Evolutionary conservation across 352 stramenopile species (phyloP).

Genomic region (Pythium aristosporum): DNA sequence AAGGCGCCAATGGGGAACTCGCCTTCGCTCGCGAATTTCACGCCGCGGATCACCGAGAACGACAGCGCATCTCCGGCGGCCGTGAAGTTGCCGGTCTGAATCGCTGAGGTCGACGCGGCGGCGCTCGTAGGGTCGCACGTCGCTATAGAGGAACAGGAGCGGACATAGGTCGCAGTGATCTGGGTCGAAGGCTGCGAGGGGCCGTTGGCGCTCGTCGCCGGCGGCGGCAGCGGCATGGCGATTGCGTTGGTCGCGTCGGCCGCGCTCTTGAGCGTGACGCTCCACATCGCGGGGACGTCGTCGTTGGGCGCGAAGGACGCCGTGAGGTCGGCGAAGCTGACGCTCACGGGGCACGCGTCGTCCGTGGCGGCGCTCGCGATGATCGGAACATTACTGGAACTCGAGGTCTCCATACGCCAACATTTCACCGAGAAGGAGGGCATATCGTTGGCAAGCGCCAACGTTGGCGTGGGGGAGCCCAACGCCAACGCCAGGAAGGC

Average conservation of each 20-base stretch:
- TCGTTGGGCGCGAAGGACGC: constrained; percentile 36
- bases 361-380: background rate
- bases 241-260: constrained; percentile 39
- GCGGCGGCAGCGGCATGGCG: constrained; percentile 41
- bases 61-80: constrained; percentile 26
- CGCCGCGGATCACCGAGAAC: constrained; percentile 41
- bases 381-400: background rate
- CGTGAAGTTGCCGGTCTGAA: constrained; percentile 49
- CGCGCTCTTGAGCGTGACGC: constrained; percentile 27
- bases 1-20: constrained; percentile 49
- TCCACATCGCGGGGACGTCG: constrained; percentile 49
- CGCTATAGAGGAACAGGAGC: constrained; percentile 33
- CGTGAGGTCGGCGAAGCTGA: constrained; percentile 35
- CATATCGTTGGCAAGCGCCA: background rate
- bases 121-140: constrained; percentile 38
- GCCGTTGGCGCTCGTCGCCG: constrained; percentile 13
- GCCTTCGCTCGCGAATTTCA: constrained; percentile 37
- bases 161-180: constrained; percentile 48
- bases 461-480: background rate
- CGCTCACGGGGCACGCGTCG: constrained; percentile 20
- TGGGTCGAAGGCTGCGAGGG: constrained; percentile 12
- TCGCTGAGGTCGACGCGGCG: constrained; percentile 23
- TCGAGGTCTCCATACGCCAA: constrained; percentile 14
- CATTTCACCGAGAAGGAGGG: constrained; percentile 10
- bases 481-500: background rate